Evolutionary conservation across 805 yeast genomes (phyloP), one percentile per base, ranked within the genome.

Genomic region (Hanseniaspora meyeri): DNA sequence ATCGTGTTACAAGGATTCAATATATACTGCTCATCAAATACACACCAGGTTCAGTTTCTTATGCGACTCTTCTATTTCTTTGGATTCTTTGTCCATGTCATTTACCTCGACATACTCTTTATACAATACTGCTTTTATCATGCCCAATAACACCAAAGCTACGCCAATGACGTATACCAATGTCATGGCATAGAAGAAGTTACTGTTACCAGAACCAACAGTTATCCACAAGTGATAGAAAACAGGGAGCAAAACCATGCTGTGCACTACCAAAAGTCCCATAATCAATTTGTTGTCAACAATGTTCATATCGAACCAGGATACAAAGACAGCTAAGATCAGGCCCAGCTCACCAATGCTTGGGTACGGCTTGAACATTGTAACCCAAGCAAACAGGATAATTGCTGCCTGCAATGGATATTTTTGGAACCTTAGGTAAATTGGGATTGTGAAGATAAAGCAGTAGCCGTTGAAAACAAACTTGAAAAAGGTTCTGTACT

Each of bases 171-270:
- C 82, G 68, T 88, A 84, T 2, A 84, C 86, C 58, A 93, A 75
- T 3, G 93, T 87, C 63, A 93, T 85, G 40, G 97, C 96, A 72
- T 91, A 93, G 72, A 89, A 93, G 73, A 93, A 93, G 69, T 93
- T 93, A 53, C 96, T 83, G 70, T 93, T 93, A 31, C 98, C 99
- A 36, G 93, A 87, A 14, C 96, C 96, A 58, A 87, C 74, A 58
- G 83, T 85, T 62, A 91, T 87, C 99, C 99, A 93, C 59, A 93
- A 77, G 68, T 88, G 88, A 71, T 89, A 89, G 67, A 91, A 93
- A 10, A 87, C 81, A 1, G 97, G 97, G 5, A 93, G 80, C 49
- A 93, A 74, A 1, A 86, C 73, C 24, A 85, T 69, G 24, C 83
- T 74, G 59, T 78, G 81, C 8, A 78, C 60, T 49, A 85, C 71